Evolutionary conservation across 495 filamentous ascomycete genomes (phyloP), one percentile per base, ranked within the genome.

Genomic region (Aspergillus baeticus): DNA sequence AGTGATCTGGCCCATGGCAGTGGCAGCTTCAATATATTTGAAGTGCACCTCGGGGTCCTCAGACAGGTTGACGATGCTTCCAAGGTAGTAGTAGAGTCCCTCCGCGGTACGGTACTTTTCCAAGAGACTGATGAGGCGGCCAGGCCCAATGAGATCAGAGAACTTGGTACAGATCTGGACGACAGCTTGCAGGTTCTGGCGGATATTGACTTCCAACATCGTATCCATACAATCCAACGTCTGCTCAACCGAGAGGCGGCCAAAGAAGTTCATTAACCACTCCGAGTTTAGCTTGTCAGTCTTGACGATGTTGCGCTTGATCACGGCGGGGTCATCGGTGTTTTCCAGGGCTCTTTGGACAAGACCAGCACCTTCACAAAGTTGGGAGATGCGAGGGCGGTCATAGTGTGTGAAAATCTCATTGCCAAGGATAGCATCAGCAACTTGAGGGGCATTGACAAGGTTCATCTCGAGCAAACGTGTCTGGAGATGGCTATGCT

Each of bases 1-100:
- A 53, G 87, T 89, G 61, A 96, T 82, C 69, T 99, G 93, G 8
- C 83, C 83, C 83, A 95, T 95, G 64, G 84, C 85, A 45, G 93
- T 96, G 31, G 95, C 94, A 53, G 95, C 92, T 75, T 98, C 91
- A 49, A 99, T 95, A 72, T 99, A 99, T 80, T 99, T 99, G 86
- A 96, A 99, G 71, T 90, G 85, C 37, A 99, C 94, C 64, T 99
- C 95, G 20, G 87, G 75, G 65, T 99, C 95, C 71, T 97, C 90
- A 57, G 89, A 95, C 21, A 99, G 75, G 69, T 99, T 99, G 73
- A 99, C 94, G 59, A 99, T 92, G 67, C 91, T 94, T 48, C 92
- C 93, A 50, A 99, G 84, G 75, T 96, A 99, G 79, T 93, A 96
- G 82, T 94, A 99, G 14, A 99, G 84, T 69, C 94, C 94, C 72